Base-by-base conservation (phyloP, 2,329 filamentous ascomycete genomes). In the Teratosphaeria pseudoeucalypti region DNA sequence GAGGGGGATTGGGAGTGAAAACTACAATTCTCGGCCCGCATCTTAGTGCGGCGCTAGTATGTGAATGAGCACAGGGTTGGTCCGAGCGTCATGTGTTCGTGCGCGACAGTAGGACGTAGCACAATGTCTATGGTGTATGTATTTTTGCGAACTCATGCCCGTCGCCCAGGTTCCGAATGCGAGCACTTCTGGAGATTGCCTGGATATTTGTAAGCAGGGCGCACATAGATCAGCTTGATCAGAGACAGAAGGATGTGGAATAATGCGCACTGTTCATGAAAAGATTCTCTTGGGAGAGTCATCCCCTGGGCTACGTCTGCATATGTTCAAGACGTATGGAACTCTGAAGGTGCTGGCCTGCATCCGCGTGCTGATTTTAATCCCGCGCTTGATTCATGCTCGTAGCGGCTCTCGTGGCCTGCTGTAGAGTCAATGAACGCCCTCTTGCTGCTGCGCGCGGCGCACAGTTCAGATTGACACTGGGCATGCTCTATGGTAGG, bases 241-340 rank as follows among this genome's bases (percentile, higher is more conserved):
- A 49, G 6, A 49, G 16, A 7, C n/a, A 19, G 43, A 49, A 49
- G 43, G 6, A 49, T 10, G 43, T 49, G 43, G n/a, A 49, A n/a
- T n/a, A 10, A 23, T n/a, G 43, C n/a, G 43, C 9, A 16, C 43
- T 49, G 43, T n/a, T 19, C 19, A 23, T 10, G 6, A n/a, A 5
- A 49, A 49, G 16, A 49, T 23, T 10, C 43, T 49, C 43, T 19
- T 19, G 7, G 43, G 16, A 19, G 43, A 49, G 3, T 10, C 9
- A n/a, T 23, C 43, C 12, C 14, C 10, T 7, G 53, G 16, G 12
- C 9, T 26, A 54, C 53, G 53, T 54, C 53, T 54, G 53, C 53
- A 54, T 32, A 32, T 32, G 16, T 54, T 37, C 27, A 49, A 53
- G 49, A 52, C 58, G 43, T 58, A 58, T 58, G 29, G 39, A 58